Percentiles rank a stretch among this genome's conserved stretches.
These are phyloP conservation scores for Monosporascus sp. DNA, from an alignment of 2,329 filamentous ascomycete genomes.

Conservation along the genomic window DNA sequence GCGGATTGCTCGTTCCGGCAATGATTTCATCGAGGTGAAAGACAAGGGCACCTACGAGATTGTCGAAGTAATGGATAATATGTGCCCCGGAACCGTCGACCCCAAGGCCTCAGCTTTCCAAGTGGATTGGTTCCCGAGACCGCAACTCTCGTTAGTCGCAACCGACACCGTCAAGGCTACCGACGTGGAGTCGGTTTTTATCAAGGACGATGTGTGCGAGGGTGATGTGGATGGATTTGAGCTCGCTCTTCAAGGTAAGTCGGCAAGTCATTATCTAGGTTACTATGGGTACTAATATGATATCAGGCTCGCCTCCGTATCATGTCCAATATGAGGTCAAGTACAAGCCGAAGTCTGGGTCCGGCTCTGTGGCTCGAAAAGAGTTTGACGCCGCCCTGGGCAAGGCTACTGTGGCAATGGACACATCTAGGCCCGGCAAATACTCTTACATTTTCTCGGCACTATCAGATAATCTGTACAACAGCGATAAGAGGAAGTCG, in stretches of 20 bases:
- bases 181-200: conserved; percentile 48
- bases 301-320: conserved; percentile 69
- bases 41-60: conserved; percentile 75
- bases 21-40: conserved; percentile 63
- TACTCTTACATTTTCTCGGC: conserved; percentile 85
- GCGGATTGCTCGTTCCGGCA: conserved; percentile 39
- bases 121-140: conserved; percentile 80
- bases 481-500: conserved; percentile 62
- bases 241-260: conserved; percentile 67
- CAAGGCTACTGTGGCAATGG: conserved; percentile 75
- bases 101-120: conserved; percentile 67
- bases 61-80: conserved; percentile 67
- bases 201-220: conserved; percentile 84
- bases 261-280: neutral
- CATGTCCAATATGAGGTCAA: conserved; percentile 76
- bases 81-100: conserved; percentile 79
- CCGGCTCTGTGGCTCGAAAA: conserved; percentile 60
- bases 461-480: conserved; percentile 81
- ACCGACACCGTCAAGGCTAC: conserved; percentile 51
- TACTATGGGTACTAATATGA: conserved; percentile 24
- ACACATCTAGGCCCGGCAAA: conserved; percentile 74
- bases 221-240: conserved; percentile 90
- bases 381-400: conserved; percentile 72
- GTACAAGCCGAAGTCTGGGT: conserved; percentile 63
- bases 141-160: conserved; percentile 62